Evolutionary conservation across 441 rosid genomes (phyloP).

Genomic region (Eutrema salsugineum): DNA sequence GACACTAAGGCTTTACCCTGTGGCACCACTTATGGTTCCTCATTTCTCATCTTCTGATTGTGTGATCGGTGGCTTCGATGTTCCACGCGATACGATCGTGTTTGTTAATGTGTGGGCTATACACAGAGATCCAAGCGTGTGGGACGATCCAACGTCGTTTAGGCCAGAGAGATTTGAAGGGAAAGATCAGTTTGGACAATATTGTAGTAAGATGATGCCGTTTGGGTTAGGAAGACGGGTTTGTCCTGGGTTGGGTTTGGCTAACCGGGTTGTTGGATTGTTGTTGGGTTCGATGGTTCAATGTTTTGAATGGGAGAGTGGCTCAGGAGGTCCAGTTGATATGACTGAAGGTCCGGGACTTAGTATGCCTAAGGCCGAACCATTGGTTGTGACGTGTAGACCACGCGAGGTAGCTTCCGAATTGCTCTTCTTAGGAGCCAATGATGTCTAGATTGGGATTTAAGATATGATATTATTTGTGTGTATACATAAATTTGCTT

Average conservation of each 20-base stretch:
- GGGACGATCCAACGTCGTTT: constrained; percentile 44
- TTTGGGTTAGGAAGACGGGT: constrained; percentile 46
- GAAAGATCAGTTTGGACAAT: constrained; percentile 5
- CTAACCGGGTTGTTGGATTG: constrained; percentile 35
- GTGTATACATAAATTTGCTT: background rate
- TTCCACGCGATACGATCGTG: constrained; percentile 35
- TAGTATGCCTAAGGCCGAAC: constrained; percentile 37
- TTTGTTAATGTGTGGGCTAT: constrained; percentile 45
- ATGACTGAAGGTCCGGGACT: constrained; percentile 40
- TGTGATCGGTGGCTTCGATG: constrained; percentile 34
- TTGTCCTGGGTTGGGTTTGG: constrained; percentile 43
- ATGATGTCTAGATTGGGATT: background rate
- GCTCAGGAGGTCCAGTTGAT: constrained; percentile 32
- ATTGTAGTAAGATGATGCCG: constrained; percentile 30
- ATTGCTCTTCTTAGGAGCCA: background rate
- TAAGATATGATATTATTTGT: background rate
- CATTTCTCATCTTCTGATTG: constrained; percentile 42
- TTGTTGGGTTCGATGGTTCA: constrained; percentile 37
- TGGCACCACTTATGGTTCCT: constrained; percentile 42
- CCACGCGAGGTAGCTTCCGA: constrained; percentile 26
- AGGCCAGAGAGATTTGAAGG: constrained; percentile 47
- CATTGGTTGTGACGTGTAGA: constrained; percentile 34
- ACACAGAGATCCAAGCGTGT: constrained; percentile 38
- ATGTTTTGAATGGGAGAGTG: constrained; percentile 41
- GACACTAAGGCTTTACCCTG: constrained; percentile 43